phyloP scores from a whole-genome alignment of 768 basidiomycete species.

The Tulasnella sp. region DNA sequence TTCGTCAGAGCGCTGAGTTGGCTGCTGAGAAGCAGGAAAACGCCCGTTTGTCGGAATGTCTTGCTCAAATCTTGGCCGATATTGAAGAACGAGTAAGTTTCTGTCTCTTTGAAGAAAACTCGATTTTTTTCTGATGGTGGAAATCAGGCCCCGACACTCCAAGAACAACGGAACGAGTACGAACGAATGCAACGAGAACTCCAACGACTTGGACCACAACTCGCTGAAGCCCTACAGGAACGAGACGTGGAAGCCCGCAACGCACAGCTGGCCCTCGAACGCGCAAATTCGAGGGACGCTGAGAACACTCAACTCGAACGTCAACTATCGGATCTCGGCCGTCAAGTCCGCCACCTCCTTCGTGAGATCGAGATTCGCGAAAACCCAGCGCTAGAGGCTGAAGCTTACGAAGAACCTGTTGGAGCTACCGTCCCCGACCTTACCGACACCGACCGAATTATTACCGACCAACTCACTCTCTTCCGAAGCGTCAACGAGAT shows the following conservation, averaged over 20 bases:
- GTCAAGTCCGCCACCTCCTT: constrained; percentile 69
- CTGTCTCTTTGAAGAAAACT: neutral
- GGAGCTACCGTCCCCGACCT: constrained; percentile 28
- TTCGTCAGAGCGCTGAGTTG: constrained; percentile 73
- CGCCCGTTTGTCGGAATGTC: constrained; percentile 69
- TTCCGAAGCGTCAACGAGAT: constrained; percentile 69
- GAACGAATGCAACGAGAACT: constrained; percentile 73
- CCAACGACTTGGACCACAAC: constrained; percentile 65
- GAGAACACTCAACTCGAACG: constrained; percentile 61
- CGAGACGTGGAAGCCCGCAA: constrained; percentile 51
- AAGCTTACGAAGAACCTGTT: constrained; percentile 40
- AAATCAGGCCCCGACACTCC: constrained; percentile 74
- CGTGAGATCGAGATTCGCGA: constrained; percentile 73
- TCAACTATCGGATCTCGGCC: constrained; percentile 71
- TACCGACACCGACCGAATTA: constrained; percentile 60
- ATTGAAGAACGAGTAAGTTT: constrained; percentile 78
- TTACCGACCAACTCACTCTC: constrained; percentile 78
- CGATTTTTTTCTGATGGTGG: neutral
- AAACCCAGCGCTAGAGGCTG: constrained; percentile 68
- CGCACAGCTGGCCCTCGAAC: constrained; percentile 51
- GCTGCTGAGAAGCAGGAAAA: constrained; percentile 70
- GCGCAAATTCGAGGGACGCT: constrained; percentile 41
- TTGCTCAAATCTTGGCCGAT: constrained; percentile 71
- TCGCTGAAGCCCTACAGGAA: constrained; percentile 60
- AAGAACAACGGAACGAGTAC: constrained; percentile 83